Percentiles rank a stretch among this genome's conserved stretches.
phyloP scores from a whole-genome alignment of 495 filamentous ascomycete species.

The Podospora pseudocomata region DNA sequence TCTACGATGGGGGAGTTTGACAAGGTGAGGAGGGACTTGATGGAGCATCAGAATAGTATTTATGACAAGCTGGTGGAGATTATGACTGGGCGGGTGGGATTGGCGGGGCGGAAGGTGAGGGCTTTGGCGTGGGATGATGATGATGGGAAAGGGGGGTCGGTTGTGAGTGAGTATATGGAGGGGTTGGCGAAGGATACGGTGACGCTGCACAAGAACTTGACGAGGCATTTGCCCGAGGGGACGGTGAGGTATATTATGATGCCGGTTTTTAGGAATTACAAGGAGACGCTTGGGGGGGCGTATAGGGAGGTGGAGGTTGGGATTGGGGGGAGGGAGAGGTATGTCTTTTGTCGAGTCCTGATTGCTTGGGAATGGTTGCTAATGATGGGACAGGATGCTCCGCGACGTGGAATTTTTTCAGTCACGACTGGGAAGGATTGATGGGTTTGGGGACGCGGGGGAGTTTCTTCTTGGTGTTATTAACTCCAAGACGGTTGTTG shows the following conservation, averaged over 20 bases:
- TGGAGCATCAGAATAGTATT: conserved; percentile 90
- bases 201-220: conserved; percentile 82
- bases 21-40: conserved; percentile 80
- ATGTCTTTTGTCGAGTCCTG: conserved; percentile 28
- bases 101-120: conserved; percentile 72
- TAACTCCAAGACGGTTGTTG: background rate
- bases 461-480: background rate
- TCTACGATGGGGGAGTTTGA: conserved; percentile 82
- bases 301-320: conserved; percentile 63
- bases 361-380: background rate
- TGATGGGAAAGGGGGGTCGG: conserved; percentile 11
- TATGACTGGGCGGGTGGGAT: conserved; percentile 73
- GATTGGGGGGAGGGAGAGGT: conserved; percentile 71
- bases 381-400: background rate
- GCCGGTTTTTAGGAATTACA: conserved; percentile 83
- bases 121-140: conserved; percentile 68
- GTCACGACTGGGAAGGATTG: background rate
- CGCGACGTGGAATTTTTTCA: background rate
- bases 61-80: conserved; percentile 96
- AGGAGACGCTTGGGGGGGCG: conserved; percentile 73
- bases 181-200: conserved; percentile 83
- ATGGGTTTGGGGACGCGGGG: background rate
- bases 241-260: conserved; percentile 83
- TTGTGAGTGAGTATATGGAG: conserved; percentile 78
- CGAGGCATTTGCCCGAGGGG: conserved; percentile 75